Evolutionary conservation across 1,139 yeast species (phyloP).

Genomic region (Taiozyma sp.): DNA sequence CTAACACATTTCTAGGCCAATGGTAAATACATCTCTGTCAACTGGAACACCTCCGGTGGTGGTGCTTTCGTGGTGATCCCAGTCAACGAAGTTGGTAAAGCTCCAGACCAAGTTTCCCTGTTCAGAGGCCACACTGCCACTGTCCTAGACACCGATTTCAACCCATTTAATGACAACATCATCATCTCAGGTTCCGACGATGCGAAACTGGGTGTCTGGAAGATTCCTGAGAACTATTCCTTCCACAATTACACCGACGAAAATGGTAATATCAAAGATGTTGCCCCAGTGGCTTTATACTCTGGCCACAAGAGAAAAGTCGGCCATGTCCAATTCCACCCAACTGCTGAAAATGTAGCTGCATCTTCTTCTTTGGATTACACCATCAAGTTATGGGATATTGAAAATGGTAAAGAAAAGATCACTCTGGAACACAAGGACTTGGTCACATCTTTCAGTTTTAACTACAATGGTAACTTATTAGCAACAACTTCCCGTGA

Average conservation of each 20-base stretch:
- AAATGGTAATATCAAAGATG: constrained; percentile 61
- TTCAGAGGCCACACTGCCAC: constrained; percentile 96
- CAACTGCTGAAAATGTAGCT: constrained; percentile 76
- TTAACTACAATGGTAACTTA: constrained; percentile 82
- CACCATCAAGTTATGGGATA: constrained; percentile 86
- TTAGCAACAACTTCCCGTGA: constrained; percentile 93
- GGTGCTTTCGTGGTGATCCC: constrained; percentile 97
- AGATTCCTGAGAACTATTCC: constrained; percentile 74
- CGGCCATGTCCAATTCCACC: constrained; percentile 89
- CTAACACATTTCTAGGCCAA: constrained; percentile 38
- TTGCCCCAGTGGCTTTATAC: constrained; percentile 63
- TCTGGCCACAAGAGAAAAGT: constrained; percentile 91
- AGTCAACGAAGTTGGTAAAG: constrained; percentile 78
- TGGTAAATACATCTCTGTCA: constrained; percentile 79
- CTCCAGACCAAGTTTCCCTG: constrained; percentile 88
- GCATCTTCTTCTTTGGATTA: constrained; percentile 91
- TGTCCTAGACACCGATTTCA: constrained; percentile 86
- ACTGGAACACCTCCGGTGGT: constrained; percentile 95
- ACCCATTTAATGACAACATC: constrained; percentile 76
- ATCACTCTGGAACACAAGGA: constrained; percentile 82
- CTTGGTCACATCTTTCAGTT: constrained; percentile 83
- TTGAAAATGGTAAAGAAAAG: constrained; percentile 65
- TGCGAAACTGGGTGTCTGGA: constrained; percentile 83
- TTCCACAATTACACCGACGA: constrained; percentile 55
- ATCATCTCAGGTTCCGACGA: constrained; percentile 90